These are phyloP conservation scores for Pseudomassariella vexata DNA, from an alignment of 2,329 filamentous ascomycete genomes.

Conservation along the genomic window DNA sequence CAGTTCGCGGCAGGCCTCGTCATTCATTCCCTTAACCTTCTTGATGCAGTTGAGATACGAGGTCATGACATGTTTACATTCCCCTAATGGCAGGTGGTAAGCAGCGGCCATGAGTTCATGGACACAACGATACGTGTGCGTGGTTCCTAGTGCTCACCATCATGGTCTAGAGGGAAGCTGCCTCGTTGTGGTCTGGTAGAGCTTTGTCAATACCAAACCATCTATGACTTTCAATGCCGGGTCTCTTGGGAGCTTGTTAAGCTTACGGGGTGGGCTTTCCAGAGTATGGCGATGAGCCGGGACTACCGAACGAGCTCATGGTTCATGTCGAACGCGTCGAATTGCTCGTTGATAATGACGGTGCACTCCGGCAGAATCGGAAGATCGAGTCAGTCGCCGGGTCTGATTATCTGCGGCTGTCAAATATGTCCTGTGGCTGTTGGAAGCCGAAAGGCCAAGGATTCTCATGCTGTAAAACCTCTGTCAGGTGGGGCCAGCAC, in stretches of 20 bases:
- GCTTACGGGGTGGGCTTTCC: slow-evolving; percentile 67
- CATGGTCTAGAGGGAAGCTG: slow-evolving; percentile 94
- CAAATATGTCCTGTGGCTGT: too few relatives aligned
- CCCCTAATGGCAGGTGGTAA: slow-evolving; percentile 54
- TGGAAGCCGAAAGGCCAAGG: too few relatives aligned
- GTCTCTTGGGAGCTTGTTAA: neutral
- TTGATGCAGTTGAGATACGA: slow-evolving; percentile 85
- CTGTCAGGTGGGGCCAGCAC: too few relatives aligned
- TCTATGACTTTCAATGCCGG: neutral
- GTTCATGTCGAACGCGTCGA: neutral
- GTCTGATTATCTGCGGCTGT: too few relatives aligned
- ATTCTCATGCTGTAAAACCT: too few relatives aligned
- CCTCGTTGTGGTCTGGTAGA: slow-evolving; percentile 72
- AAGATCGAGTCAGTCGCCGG: too few relatives aligned
- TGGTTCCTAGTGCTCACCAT: slow-evolving; percentile 45
- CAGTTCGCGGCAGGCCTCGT: slow-evolving; percentile 74
- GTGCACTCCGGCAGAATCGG: too few relatives aligned
- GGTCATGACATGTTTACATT: slow-evolving; percentile 87
- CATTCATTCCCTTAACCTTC: slow-evolving; percentile 75
- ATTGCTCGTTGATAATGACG: too few relatives aligned
- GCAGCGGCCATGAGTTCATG: too few relatives aligned
- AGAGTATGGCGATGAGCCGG: slow-evolving; percentile 58
- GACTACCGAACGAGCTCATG: slow-evolving; percentile 65
- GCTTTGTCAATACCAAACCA: neutral
- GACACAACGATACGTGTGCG: too few relatives aligned